Evolutionary conservation across 139 green algal genomes (phyloP).

Genomic region (Raphidocelis subcapitata): DNA sequence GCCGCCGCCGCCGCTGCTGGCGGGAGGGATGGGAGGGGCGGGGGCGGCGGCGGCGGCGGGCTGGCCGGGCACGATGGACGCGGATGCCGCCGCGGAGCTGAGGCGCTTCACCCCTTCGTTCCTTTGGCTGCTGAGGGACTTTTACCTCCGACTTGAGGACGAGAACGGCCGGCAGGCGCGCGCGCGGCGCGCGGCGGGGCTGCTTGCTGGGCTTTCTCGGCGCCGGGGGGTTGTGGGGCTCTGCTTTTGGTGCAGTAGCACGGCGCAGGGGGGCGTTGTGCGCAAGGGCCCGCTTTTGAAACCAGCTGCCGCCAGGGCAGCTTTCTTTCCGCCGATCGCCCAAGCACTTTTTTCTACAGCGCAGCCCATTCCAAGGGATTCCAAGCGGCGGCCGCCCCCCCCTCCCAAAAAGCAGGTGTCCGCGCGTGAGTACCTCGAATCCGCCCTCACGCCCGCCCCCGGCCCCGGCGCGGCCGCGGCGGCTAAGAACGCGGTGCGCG

Average conservation of each 20-base stretch:
- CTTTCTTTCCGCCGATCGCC: no score
- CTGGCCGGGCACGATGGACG: no score
- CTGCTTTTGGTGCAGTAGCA: neutral
- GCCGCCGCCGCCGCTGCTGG: no score
- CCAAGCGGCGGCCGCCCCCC: no score
- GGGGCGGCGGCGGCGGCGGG: no score
- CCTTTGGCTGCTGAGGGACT: constrained; percentile 96
- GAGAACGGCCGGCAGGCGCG: constrained; percentile 39
- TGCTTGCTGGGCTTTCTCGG: neutral
- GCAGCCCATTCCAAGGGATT: no score
- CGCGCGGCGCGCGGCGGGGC: neutral
- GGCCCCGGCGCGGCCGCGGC: constrained; percentile 35
- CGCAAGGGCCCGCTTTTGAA: no score
- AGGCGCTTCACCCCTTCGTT: constrained; percentile 83
- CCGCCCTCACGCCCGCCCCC: constrained; percentile 67
- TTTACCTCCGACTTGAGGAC: constrained; percentile 89
- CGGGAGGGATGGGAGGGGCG: no score
- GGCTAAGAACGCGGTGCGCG: constrained; percentile 69
- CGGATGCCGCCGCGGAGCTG: constrained; percentile 35
- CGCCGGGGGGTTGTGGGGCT: neutral
- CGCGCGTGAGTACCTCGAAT: constrained; percentile 90
- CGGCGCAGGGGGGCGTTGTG: no score
- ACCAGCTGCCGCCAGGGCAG: no score
- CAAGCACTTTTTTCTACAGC: no score
- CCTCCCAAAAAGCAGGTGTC: constrained; percentile 16